Evolutionary conservation across 495 filamentous ascomycete genomes (phyloP).

Genomic region (Hypoxylon intermedium): DNA sequence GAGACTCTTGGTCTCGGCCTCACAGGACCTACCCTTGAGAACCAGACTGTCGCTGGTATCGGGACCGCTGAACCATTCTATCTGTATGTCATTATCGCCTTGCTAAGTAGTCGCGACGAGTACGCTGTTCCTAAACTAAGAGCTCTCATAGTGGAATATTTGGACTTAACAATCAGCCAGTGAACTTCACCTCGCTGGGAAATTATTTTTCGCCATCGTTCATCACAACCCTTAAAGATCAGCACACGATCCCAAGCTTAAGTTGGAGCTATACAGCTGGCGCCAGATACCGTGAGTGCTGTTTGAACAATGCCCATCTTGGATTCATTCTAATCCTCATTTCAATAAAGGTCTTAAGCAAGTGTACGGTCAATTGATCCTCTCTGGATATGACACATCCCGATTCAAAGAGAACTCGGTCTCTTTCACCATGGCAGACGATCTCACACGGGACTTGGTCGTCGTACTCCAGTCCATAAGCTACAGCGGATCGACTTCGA

Average conservation of each 20-base stretch:
- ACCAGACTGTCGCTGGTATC: constrained; percentile 58
- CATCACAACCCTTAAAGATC: constrained; percentile 54
- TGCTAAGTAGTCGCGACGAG: constrained; percentile 13
- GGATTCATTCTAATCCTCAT: constrained; percentile 3
- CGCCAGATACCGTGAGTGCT: constrained; percentile 54
- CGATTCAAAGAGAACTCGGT: constrained; percentile 57
- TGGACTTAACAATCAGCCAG: constrained; percentile 59
- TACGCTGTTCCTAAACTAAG: constrained; percentile 21
- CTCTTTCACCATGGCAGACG: constrained; percentile 56
- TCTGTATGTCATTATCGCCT: constrained; percentile 43
- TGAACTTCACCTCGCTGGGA: constrained; percentile 55
- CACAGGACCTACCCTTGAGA: constrained; percentile 51
- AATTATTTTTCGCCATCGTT: constrained; percentile 57
- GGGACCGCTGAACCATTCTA: constrained; percentile 56
- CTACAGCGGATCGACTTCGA: constrained; percentile 42
- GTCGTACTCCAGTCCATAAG: constrained; percentile 58
- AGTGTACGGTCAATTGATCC: constrained; percentile 60
- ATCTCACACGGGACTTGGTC: constrained; percentile 58
- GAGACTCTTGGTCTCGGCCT: constrained; percentile 60
- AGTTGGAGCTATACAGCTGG: constrained; percentile 66
- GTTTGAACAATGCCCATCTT: not conserved
- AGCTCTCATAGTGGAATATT: constrained; percentile 49
- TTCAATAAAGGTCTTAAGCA: constrained; percentile 49
- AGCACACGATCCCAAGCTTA: constrained; percentile 56
- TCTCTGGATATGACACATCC: constrained; percentile 64